These are phyloP conservation scores for Trichophyton verrucosum DNA, from an alignment of 2,329 filamentous ascomycete species.

Conservation along the genomic window DNA sequence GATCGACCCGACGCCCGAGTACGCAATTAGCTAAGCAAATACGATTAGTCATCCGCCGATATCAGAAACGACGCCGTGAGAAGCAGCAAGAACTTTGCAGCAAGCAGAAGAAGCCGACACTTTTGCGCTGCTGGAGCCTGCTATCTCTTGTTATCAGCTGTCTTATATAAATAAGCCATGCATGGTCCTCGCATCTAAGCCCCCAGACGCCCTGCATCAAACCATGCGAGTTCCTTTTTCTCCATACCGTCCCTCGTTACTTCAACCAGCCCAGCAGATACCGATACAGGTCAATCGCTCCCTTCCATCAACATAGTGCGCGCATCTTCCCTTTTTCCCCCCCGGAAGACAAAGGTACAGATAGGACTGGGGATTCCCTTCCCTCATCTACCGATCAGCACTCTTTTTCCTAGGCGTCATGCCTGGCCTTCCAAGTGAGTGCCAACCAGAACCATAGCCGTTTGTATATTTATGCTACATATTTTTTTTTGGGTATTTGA, in stretches of 20 bases:
- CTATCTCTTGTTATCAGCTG: not conserved
- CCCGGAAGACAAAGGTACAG: no score
- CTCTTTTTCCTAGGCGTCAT: slow-evolving; percentile 5
- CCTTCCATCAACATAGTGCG: not conserved
- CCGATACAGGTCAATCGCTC: not conserved
- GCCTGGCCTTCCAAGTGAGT: slow-evolving; percentile 13
- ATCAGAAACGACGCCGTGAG: not conserved
- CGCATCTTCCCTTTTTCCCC: not conserved
- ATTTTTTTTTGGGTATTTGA: not conserved
- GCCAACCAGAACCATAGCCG: not conserved
- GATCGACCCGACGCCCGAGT: no score
- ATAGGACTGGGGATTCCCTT: not conserved
- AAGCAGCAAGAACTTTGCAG: not conserved
- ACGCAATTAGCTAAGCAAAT: not conserved
- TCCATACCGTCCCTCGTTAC: not conserved
- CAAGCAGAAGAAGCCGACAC: not conserved
- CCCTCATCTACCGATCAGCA: not conserved
- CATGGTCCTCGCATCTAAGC: not conserved
- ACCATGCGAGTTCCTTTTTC: not conserved
- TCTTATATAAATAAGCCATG: not conserved
- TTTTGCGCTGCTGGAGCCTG: not conserved
- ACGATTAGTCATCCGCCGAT: not conserved
- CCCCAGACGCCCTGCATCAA: not conserved
- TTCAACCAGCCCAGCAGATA: not conserved
- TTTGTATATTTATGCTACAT: not conserved